Conservation (phyloP, 2,329 filamentous ascomycete genomes). For the Cladosporium sp. region DNA sequence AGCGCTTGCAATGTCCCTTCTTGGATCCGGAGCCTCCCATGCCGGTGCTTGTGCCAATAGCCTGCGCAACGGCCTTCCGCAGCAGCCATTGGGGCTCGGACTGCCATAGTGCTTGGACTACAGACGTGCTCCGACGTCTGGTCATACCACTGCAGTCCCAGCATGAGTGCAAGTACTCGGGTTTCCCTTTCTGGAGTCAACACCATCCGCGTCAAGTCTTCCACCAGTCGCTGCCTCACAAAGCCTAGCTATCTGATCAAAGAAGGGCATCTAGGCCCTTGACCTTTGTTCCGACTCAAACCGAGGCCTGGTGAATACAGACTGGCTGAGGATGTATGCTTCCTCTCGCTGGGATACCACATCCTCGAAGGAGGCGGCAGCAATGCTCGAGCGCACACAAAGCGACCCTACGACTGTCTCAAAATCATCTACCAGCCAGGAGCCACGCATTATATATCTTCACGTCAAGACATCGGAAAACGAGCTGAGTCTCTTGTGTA, state of each 20-base stretch:
- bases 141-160: background rate
- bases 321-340: background rate
- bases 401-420: background rate
- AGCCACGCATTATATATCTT: background rate
- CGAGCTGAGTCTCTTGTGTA: background rate
- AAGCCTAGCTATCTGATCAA: background rate
- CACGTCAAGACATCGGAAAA: background rate
- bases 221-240: background rate
- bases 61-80: background rate
- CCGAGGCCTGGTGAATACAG: background rate
- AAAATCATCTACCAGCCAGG: background rate
- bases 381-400: background rate
- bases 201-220: background rate
- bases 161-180: background rate
- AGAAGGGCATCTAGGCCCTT: background rate
- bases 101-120: background rate
- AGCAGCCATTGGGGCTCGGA: background rate
- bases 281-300: background rate
- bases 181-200: background rate
- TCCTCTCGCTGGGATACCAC: background rate
- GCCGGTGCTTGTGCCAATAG: background rate
- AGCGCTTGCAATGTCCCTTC: constrained; percentile 6
- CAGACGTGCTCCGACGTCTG: background rate
- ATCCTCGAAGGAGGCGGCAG: background rate
- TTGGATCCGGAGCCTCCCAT: background rate